phyloP scores from a whole-genome alignment of 306 rosid species.

The Hippophae gyantsensis region DNA sequence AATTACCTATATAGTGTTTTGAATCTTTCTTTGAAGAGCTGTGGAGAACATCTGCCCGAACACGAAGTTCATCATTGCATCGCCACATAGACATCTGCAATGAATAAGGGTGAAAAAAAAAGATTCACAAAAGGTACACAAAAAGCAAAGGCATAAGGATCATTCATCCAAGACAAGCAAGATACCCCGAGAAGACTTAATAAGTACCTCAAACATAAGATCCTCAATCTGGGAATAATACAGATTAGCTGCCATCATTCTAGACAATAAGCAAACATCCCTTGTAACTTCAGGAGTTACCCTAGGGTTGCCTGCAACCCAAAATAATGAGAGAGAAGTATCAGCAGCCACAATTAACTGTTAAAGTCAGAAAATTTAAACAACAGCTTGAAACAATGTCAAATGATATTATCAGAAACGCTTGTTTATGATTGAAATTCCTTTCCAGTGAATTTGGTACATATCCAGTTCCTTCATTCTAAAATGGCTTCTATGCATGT shows the following conservation, averaged over 20 bases:
- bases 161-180: neutral
- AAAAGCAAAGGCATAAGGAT: slow-evolving; percentile 10
- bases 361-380: neutral
- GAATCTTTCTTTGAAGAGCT: slow-evolving; percentile 69
- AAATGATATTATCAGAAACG: neutral
- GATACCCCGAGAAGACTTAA: neutral
- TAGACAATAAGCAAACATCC: slow-evolving; percentile 90
- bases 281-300: slow-evolving; percentile 98
- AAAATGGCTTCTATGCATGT: neutral
- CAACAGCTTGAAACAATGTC: neutral
- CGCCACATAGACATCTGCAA: slow-evolving; percentile 99
- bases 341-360: neutral
- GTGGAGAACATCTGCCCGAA: slow-evolving; percentile 65
- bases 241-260: slow-evolving; percentile 99
- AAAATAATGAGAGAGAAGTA: slow-evolving; percentile 3
- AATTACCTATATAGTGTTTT: slow-evolving; percentile 86
- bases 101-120: slow-evolving; percentile 12
- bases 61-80: slow-evolving; percentile 87
- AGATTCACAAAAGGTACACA: neutral
- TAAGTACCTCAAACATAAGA: slow-evolving; percentile 90
- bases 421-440: neutral
- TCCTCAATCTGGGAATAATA: slow-evolving; percentile 97
- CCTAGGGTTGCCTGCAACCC: slow-evolving; percentile 82
- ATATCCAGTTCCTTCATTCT: neutral
- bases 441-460: neutral